Evolutionary conservation across 345 rosid genomes (phyloP), one percentile per base, ranked within the genome.

Genomic region (Camelina sativa): DNA sequence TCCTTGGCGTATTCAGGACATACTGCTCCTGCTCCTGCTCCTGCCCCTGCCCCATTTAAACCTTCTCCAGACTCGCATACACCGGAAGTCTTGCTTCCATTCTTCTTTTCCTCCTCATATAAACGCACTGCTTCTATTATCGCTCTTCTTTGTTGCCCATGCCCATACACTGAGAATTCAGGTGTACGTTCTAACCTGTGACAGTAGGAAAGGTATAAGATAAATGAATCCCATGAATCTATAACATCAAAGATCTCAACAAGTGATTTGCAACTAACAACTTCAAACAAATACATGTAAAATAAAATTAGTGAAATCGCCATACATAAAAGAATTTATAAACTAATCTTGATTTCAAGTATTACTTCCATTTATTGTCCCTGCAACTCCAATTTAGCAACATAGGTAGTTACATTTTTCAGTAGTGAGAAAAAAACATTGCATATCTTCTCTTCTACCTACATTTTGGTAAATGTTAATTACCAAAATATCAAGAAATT

Each of bases 91-190:
- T 60, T 75, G 51, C 75, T 46, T 69, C 35, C 75, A 60, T 57
- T 74, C 65, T 73, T 72, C 32, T 85, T 90, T 82, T 82, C 97
- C 58, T 82, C 85, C 71, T 86, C 94, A 30, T 81, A 75, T 74
- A 93, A 64, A 67, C 98, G 86, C 76, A 86, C 75, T 17, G 98
- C 98, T 84, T 93, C 98, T 79, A 91, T 88, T 60, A 91, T 82
- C 81, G 97, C 97, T 84, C 92, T 85, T 81, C 98, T 88, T 80
- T 93, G 97, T 76, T 91, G 98, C 67, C 96, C 92, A 70, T 87
- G 93, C 34, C 97, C 97, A 80, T 85, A 93, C 71, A 93, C 83
- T 77, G 87, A 82, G 81, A 93, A 93, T 43, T 93, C 98, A 68
- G 91, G 43, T 44, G 98, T 87, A 71, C 98, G 94, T 56, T 79